Evolutionary conservation across 2,329 filamentous ascomycete genomes (phyloP).

Genomic region (Aspergillus caelatus): DNA sequence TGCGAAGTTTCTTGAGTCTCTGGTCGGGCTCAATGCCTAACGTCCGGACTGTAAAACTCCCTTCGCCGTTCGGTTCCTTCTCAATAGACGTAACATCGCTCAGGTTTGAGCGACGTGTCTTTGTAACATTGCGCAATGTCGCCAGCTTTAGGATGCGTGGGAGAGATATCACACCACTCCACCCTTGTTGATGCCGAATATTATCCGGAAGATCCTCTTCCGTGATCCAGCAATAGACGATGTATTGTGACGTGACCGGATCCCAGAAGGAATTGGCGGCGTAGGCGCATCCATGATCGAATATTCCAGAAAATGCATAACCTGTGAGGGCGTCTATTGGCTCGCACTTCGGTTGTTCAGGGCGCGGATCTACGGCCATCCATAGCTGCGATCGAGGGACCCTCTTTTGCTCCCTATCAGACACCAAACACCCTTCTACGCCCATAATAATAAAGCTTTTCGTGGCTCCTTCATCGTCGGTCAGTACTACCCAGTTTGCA

Average conservation of each 20-base stretch:
- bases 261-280: conserved; percentile 55
- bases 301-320: conserved; percentile 47
- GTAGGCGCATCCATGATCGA: conserved; percentile 55
- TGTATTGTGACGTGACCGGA: conserved; percentile 41
- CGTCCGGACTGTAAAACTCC: conserved; percentile 46
- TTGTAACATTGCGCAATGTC: conserved; percentile 33
- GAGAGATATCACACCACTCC: conserved; percentile 54
- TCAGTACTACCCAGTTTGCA: conserved; percentile 50
- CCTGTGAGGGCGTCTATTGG: conserved; percentile 28
- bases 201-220: conserved; percentile 54
- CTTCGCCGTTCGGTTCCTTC: conserved; percentile 21
- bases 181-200: conserved; percentile 49
- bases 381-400: conserved; percentile 45
- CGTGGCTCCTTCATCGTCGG: conserved; percentile 31
- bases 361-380: conserved; percentile 44
- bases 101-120: not conserved
- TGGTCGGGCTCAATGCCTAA: conserved; percentile 41
- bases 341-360: conserved; percentile 1
- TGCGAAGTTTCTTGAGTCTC: conserved; percentile 33
- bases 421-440: conserved; percentile 45
- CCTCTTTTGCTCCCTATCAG: conserved; percentile 22
- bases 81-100: conserved; percentile 48
- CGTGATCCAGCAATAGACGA: conserved; percentile 55
- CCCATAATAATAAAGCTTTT: conserved; percentile 51
- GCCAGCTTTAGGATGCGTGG: conserved; percentile 49